Percentiles rank a stretch among this genome's conserved stretches.
phyloP scores from a whole-genome alignment of 768 basidiomycete genomes.

The Rubroboletus satanas region DNA sequence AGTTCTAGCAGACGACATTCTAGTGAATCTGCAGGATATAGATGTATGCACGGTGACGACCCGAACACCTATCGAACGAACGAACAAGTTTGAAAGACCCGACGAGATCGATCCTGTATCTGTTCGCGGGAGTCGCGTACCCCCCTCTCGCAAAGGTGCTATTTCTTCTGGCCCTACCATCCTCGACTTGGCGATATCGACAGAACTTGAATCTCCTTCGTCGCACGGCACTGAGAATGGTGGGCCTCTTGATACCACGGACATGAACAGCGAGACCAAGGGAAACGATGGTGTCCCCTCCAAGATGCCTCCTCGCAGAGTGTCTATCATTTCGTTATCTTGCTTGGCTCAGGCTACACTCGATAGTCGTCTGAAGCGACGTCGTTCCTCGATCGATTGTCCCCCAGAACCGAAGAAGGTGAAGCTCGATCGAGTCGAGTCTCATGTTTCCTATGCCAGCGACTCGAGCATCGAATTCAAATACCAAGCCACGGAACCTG shows the following conservation, averaged over 20 bases:
- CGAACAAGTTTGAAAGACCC: neutral
- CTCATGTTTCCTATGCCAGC: neutral
- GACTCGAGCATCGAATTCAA: neutral
- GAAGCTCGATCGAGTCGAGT: conserved; percentile 10
- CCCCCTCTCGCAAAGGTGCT: neutral
- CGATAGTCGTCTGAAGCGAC: conserved; percentile 12
- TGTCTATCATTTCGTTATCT: neutral
- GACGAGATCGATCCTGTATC: neutral
- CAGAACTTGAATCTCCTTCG: neutral
- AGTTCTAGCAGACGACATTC: neutral
- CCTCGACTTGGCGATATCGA: neutral
- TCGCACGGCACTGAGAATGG: neutral
- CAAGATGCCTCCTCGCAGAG: neutral
- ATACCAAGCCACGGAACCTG: conserved; percentile 32
- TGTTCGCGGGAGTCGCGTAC: neutral
- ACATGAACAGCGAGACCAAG: neutral
- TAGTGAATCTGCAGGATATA: neutral
- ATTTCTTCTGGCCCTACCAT: neutral
- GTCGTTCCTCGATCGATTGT: conserved; percentile 1
- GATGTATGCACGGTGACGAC: conserved; percentile 9
- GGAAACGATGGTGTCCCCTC: neutral
- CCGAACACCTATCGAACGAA: neutral
- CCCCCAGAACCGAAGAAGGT: conserved; percentile 13
- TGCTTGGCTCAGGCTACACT: neutral
- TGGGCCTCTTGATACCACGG: neutral